Evolutionary conservation across 2,329 filamentous ascomycete species (phyloP), one percentile per base, ranked within the genome.

Genomic region (Drechslerella stenobrocha): DNA sequence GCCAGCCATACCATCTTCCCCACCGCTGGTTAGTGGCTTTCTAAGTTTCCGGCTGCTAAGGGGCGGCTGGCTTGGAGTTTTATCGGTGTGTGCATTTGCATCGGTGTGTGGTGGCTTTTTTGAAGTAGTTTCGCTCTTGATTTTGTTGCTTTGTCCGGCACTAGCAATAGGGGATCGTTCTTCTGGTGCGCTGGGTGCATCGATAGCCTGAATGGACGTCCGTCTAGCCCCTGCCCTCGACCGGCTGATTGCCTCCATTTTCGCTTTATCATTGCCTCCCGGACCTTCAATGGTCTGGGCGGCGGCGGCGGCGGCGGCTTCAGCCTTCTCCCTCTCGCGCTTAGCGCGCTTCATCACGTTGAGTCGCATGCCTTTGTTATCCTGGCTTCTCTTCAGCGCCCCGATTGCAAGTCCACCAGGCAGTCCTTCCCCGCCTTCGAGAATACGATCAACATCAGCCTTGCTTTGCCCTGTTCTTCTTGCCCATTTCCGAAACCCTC

Each of bases 281-380:
- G 22, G 18, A 7, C 15, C 34, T 6, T 53, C 53, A 1, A 48
- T 13, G 6, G 37, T 53, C 46, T 70, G 52, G 13, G 56, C 57
- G 5, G 48, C 64, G 1, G 63, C 70, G 4, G 61, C 65, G 1
- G 66, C 64, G 11, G 52, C 57, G 4, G 66, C 57, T 30, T 67
- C 60, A 22, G 67, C 53, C 52, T 59, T 51, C 40, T 70, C 55
- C 58, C 69, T 64, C 59, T 71, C 58, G 40, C 63, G 47, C 1
- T 60, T 65, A 13, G 61, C 65, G 74, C 87, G 88, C 76, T 89
- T 90, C 1, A 88, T 85, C 72, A 89, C 87, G 73, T 90, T 90
- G 22, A 90, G 79, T 73, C 88, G 87, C 84, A 90, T 88, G 6
- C 87, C 87, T 40, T 73, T 73, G 45, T 74, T 74, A 37, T 52